Evolutionary conservation across 768 basidiomycete genomes (phyloP).

Genomic region (Mycena sanguinolenta): DNA sequence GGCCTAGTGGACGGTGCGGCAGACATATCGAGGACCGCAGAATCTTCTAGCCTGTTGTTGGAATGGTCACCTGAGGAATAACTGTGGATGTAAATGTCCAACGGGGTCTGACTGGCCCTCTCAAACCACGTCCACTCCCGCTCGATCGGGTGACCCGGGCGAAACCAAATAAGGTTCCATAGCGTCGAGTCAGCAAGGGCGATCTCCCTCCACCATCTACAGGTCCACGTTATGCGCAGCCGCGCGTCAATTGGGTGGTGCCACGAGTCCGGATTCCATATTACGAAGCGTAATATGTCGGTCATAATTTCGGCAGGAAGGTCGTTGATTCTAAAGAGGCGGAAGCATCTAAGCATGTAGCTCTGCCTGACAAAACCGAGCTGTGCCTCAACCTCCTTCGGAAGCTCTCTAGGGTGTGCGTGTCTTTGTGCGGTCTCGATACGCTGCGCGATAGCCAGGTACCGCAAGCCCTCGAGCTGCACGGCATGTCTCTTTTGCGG

Average conservation of each 20-base stretch:
- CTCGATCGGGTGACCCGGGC: constrained; percentile 55
- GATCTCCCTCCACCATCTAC: constrained; percentile 65
- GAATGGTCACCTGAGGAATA: constrained; percentile 41
- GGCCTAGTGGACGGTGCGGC: constrained; percentile 47
- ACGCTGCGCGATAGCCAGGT: constrained; percentile 31
- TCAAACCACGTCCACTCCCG: constrained; percentile 70
- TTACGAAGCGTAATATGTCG: constrained; percentile 72
- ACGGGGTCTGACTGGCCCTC: constrained; percentile 64
- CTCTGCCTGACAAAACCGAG: constrained; percentile 30
- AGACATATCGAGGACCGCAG: constrained; percentile 4
- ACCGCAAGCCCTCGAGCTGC: constrained; percentile 32
- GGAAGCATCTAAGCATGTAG: constrained; percentile 35
- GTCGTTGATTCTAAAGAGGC: constrained; percentile 57
- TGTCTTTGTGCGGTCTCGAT: constrained; percentile 36
- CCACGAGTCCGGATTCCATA: constrained; percentile 62
- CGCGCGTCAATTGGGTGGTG: constrained; percentile 54
- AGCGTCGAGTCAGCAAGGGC: constrained; percentile 63
- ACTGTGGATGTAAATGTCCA: constrained; percentile 75
- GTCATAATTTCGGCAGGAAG: constrained; percentile 76
- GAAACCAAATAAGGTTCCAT: constrained; percentile 80
- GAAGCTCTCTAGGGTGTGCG: constrained; percentile 34
- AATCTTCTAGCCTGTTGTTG: constrained; percentile 37
- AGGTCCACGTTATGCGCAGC: constrained; percentile 69
- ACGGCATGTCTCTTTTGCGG: constrained; percentile 22
- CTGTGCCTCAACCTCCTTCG: constrained; percentile 37